Percentiles rank a stretch among this genome's conserved stretches.
phyloP scores from a whole-genome alignment of 2,329 filamentous ascomycete genomes.

The Fusarium humuli region DNA sequence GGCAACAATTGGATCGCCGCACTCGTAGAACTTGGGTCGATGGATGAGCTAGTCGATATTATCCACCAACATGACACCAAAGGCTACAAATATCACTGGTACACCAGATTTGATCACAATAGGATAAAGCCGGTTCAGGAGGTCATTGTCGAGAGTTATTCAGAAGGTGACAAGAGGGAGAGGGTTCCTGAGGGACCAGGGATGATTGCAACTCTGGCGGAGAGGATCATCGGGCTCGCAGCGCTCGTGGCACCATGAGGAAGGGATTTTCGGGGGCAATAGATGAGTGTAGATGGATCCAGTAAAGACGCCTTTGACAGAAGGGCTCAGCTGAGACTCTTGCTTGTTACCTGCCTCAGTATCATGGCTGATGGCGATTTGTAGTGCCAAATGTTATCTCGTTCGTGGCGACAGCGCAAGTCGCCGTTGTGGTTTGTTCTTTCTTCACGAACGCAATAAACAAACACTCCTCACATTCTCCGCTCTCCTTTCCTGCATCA shows the following conservation, averaged over 20 bases:
- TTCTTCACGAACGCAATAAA: not conserved
- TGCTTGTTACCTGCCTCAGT: not conserved
- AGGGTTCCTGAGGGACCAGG: not conserved
- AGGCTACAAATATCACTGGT: not conserved
- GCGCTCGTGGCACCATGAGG: too few relatives aligned
- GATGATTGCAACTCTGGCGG: not conserved
- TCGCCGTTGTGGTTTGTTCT: not conserved
- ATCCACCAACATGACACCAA: not conserved
- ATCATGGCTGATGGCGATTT: too few relatives aligned
- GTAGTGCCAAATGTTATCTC: not conserved
- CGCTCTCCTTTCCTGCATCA: too few relatives aligned
- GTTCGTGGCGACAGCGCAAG: not conserved
- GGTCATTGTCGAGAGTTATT: not conserved
- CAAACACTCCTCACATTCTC: not conserved
- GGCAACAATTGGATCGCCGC: not conserved
- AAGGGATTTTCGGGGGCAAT: too few relatives aligned
- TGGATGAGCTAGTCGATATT: not conserved
- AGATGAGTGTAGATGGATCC: too few relatives aligned
- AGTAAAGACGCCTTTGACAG: too few relatives aligned
- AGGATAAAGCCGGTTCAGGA: too few relatives aligned
- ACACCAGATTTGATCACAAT: too few relatives aligned
- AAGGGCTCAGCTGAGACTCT: not conserved
- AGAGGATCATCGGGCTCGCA: not conserved
- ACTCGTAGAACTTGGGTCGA: rapidly evolving
- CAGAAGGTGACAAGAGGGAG: not conserved